Evolutionary conservation across 305 asterid genomes (phyloP), one percentile per base, ranked within the genome.

Genomic region (Fraxinus dipetala): DNA sequence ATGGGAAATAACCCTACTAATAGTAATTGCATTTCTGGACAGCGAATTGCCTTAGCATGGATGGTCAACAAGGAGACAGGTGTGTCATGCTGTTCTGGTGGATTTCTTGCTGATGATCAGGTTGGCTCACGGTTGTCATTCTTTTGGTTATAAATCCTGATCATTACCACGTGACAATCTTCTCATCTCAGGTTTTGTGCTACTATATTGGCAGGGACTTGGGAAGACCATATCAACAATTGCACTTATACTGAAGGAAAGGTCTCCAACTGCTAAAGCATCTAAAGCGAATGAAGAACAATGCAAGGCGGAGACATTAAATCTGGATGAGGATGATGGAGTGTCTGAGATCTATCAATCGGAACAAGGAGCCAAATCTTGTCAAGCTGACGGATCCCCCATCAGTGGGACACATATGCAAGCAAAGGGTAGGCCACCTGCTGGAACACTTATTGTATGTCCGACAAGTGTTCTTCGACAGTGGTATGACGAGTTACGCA

Each of bases 71-170:
- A 95, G 89, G 99, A 96, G 91, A 96, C 92, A 6, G 91, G 83
- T 65, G 89, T 90, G 89, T 88, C 92, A 34, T 91, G 90, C 85
- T 97, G 99, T 86, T 90, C 95, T 86, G 99, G 99, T 75, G 99
- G 99, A 81, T 92, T 97, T 90, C 99, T 97, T 85, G 99, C 99
- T 0, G 99, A 97, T 81, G 99, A 97, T 87, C 99, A 97, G 98
- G 99, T 97, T 81, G 74, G 74, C 56, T 63, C 81, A 31, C 43
- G 61, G n/a, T 26, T 67, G 82, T 40, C 45, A 18, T 65, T 75
- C 80, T 77, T 82, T 83, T 82, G 45, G 31, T 70, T 76, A 32
- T 77, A 24, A 20, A 31, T 65, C 40, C 76, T 54, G 78, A 14
- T 77, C 20, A 35, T 81, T 61, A 24, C 20, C 26, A 6, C 76